Percentiles rank a stretch among this genome's conserved stretches.
Conservation (phyloP, 805 yeast species). For the Sugiyamaella marilandica region DNA sequence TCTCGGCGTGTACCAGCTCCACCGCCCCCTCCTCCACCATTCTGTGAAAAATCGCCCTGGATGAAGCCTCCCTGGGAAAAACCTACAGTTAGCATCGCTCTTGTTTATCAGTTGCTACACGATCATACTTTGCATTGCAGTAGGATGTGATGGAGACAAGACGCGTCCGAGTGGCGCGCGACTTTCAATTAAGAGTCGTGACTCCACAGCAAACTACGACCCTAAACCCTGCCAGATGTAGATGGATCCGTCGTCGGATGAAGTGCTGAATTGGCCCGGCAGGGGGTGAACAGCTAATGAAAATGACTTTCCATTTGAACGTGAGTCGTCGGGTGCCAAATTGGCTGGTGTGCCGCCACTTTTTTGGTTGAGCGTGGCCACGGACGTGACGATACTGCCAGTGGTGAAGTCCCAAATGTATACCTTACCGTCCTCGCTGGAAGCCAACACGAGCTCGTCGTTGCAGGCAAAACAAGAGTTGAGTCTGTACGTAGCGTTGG, state of each 20-base stretch:
- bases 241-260: conserved; percentile 14
- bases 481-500: conserved; percentile 23
- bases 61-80: conserved; percentile 15
- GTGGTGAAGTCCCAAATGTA: conserved; percentile 26
- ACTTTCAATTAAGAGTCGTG: not conserved
- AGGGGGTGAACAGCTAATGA: conserved; percentile 15
- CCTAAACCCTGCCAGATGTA: conserved; percentile 11
- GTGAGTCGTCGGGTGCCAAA: not conserved
- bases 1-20: not conserved
- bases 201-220: not conserved
- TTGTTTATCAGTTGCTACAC: not conserved
- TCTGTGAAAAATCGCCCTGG: conserved; percentile 1
- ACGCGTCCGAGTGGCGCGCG: conserved; percentile 2
- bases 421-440: conserved; percentile 30
- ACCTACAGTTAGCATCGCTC: conserved; percentile 5
- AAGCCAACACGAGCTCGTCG: conserved; percentile 22
- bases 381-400: conserved; percentile 15
- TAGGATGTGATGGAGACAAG: not conserved
- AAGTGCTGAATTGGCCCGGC: conserved; percentile 7
- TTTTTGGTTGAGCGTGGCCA: not conserved
- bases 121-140: not conserved
- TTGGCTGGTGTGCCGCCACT: not conserved
- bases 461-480: conserved; percentile 23
- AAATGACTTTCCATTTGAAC: conserved; percentile 1
- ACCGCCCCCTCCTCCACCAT: conserved; percentile 2